A percentile compares a stretch with the other conserved stretches of the same genome.
phyloP scores from a whole-genome alignment of 305 asterid species.

The Fraxinus paxiana region DNA sequence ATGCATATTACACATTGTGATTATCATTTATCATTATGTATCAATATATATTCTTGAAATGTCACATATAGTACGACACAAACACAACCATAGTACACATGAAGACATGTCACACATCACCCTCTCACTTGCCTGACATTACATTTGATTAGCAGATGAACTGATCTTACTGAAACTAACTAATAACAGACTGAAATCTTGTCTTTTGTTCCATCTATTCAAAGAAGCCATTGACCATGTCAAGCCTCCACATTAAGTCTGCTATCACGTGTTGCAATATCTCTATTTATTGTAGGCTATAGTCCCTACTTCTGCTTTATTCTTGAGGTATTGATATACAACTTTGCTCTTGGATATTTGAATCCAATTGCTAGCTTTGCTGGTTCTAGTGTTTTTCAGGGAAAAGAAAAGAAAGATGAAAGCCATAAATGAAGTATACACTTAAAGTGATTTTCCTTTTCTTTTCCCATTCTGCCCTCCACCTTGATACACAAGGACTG shows the following conservation, averaged over 20 bases:
- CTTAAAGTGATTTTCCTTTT: background rate
- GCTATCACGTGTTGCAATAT: background rate
- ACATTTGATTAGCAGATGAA: background rate
- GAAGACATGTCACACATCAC: background rate
- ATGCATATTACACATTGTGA: background rate
- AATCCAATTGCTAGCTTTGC: background rate
- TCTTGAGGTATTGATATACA: background rate
- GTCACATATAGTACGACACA: background rate
- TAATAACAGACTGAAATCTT: background rate
- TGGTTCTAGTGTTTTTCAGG: background rate
- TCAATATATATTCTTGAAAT: background rate
- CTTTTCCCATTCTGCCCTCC: background rate
- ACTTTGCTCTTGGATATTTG: background rate
- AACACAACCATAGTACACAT: background rate
- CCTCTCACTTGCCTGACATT: background rate
- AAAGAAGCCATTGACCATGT: background rate
- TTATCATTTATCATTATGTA: background rate
- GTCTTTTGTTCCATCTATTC: background rate
- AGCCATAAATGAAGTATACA: background rate
- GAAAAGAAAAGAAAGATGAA: background rate
- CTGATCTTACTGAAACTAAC: background rate
- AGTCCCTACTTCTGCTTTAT: background rate
- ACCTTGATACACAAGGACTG: background rate
- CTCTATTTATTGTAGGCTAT: background rate
- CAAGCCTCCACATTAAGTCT: background rate